Evolutionary conservation across 352 stramenopile genomes (phyloP), one percentile per base, ranked within the genome.

Genomic region (Globisporangium viniferum): DNA sequence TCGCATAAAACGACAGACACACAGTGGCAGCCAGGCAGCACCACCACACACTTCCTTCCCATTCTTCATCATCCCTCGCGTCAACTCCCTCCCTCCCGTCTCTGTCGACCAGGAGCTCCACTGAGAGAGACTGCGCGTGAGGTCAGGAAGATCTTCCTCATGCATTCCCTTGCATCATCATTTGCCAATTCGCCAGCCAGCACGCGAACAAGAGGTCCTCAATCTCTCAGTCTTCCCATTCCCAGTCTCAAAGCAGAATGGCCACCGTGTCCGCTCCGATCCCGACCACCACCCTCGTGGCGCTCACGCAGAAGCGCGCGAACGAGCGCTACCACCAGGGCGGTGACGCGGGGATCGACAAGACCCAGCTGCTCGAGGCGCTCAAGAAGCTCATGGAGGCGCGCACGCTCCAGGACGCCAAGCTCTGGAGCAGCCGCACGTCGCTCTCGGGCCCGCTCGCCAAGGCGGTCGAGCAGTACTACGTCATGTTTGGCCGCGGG

Each of bases 381-480:
- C 31, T 69, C 64, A 57, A 54, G 41, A 51, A 36, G 44, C 64
- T 69, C 55, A 15, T 59, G 22, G 65, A 70, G 57, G 39, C 65
- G 12, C 65, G 48, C 31, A 61, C 58, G 33, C 56, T 70, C 20
- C 48, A 59, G 24, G 65, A 70, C 36, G 56, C 65, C 57, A 70
- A 70, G 58, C 48, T 70, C 58, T 70, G 65, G 65, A 70, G 58
- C 58, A 48, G 22, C 8, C 65, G 65, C 65, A 66, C 49, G 46
- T 66, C 65, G 31, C n/a, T 70, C 9, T 53, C 56, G 1, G 65
- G 65, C 1, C 65, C 65, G 20, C 31, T 70, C 22, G 58, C 48
- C 18, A 59, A 59, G 44, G 56, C 65, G 15, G 58, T 70, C 18
- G 65, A 70, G 65, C 65, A 70, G 65, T 70, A 70, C 65, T 66